Percentiles rank a stretch among this genome's conserved stretches.
phyloP scores from a whole-genome alignment of 176 grass and related monocot genomes.

The Cocos nucifera region DNA sequence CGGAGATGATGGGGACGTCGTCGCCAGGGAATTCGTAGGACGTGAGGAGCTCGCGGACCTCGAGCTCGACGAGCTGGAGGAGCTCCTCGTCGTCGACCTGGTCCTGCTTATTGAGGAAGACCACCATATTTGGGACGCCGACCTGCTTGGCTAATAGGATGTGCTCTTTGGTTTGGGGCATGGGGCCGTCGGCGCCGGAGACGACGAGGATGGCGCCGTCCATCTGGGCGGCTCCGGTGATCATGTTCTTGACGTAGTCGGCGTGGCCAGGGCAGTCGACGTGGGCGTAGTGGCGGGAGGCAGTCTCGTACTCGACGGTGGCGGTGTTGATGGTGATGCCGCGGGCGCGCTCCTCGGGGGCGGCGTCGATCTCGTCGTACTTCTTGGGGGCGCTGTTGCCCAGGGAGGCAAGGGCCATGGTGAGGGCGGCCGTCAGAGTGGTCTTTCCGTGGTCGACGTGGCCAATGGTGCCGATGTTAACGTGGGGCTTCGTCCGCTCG shows the following conservation, averaged over 20 bases:
- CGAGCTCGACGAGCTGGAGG: conserved; percentile 92
- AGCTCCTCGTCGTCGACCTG: conserved; percentile 98
- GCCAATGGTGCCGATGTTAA: conserved; percentile 98
- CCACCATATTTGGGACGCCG: conserved; percentile 80
- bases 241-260: conserved; percentile 99
- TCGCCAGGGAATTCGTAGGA: too few species aligned
- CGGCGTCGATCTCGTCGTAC: conserved; percentile 98
- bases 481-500: conserved; percentile 87
- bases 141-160: conserved; percentile 99
- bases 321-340: conserved; percentile 99
- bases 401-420: conserved; percentile 84
- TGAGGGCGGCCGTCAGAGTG: conserved; percentile 85
- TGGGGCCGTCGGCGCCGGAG: conserved; percentile 92
- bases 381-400: conserved; percentile 83
- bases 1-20: too few species aligned
- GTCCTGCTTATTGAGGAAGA: conserved; percentile 99
- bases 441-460: conserved; percentile 99
- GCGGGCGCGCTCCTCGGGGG: conserved; percentile 90
- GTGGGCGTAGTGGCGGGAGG: conserved; percentile 86
- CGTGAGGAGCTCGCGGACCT: conserved; percentile 26
- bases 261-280: conserved; percentile 94
- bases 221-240: conserved; percentile 92
- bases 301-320: conserved; percentile 97
- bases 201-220: conserved; percentile 93
- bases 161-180: conserved; percentile 99